Evolutionary conservation across 78 protist genomes (phyloP).

Genomic region (Emiliania huxleyi): DNA sequence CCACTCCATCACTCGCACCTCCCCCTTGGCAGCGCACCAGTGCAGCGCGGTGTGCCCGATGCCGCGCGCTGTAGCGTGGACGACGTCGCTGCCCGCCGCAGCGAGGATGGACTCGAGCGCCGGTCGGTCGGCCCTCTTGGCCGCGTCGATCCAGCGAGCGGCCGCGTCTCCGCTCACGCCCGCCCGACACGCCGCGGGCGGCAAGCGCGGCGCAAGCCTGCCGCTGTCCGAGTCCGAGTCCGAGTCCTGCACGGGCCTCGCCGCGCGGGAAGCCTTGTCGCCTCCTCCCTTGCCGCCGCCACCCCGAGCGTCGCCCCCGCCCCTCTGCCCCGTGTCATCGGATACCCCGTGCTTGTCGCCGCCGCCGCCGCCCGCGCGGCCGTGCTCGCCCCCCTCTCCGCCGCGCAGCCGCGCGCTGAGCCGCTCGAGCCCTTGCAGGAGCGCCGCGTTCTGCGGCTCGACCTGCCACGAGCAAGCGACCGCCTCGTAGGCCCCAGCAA

Average conservation of each 20-base stretch:
- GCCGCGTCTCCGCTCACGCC: not conserved
- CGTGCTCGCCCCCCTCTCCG: too few species aligned
- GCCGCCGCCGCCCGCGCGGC: not conserved
- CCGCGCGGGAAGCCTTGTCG: too few species aligned
- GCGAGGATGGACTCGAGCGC: not conserved
- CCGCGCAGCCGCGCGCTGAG: not conserved
- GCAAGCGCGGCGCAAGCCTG: not conserved
- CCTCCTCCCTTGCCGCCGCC: not conserved
- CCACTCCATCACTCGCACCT: not conserved
- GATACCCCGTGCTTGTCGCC: not conserved
- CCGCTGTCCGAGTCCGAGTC: not conserved
- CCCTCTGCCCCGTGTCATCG: not conserved
- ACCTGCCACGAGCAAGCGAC: too few species aligned
- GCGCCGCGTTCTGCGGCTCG: not conserved
- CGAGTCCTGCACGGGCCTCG: too few species aligned
- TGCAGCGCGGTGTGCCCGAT: conserved; percentile 8
- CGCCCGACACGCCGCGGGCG: not conserved
- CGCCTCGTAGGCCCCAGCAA: not conserved
- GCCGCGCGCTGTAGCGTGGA: not conserved
- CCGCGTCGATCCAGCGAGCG: not conserved
- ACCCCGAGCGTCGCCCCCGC: not conserved
- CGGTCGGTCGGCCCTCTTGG: not conserved
- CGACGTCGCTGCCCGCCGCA: not conserved
- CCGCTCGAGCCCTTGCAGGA: not conserved
- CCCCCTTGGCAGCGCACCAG: not conserved